These are phyloP conservation scores for Fraxinus baroniana DNA, from an alignment of 305 asterid genomes.

Conservation along the genomic window DNA sequence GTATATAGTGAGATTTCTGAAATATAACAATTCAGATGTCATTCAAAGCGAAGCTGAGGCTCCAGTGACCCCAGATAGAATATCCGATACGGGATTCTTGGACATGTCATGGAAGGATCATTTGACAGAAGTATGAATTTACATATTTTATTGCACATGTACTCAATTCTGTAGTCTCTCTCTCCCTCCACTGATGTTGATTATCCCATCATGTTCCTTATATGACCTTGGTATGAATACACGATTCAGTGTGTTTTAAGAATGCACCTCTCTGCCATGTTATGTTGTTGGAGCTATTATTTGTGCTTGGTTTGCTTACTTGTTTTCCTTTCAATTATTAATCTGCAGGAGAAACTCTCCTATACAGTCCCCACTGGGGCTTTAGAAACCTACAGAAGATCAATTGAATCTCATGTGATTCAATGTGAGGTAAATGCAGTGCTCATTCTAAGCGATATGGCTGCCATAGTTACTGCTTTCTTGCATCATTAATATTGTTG, in stretches of 20 bases:
- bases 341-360: constrained; percentile 71
- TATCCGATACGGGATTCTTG: constrained; percentile 48
- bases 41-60: constrained; percentile 44
- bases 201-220: constrained; percentile 17
- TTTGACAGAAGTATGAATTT: constrained; percentile 59
- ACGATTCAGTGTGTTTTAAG: constrained; percentile 10
- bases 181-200: background rate
- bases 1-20: constrained; percentile 67
- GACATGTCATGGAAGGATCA: constrained; percentile 59
- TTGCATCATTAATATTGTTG: background rate
- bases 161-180: background rate
- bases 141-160: constrained; percentile 11
- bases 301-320: constrained; percentile 17
- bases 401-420: constrained; percentile 61
- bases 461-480: background rate
- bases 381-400: constrained; percentile 59
- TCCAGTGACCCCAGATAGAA: constrained; percentile 62
- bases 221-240: constrained; percentile 6
- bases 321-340: constrained; percentile 20
- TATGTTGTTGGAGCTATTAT: constrained; percentile 14
- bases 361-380: constrained; percentile 69
- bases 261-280: constrained; percentile 13
- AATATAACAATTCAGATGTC: constrained; percentile 39
- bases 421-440: constrained; percentile 60
- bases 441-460: background rate